Conservation (phyloP, 306 rosid genomes). For the Prosopis cineraria region DNA sequence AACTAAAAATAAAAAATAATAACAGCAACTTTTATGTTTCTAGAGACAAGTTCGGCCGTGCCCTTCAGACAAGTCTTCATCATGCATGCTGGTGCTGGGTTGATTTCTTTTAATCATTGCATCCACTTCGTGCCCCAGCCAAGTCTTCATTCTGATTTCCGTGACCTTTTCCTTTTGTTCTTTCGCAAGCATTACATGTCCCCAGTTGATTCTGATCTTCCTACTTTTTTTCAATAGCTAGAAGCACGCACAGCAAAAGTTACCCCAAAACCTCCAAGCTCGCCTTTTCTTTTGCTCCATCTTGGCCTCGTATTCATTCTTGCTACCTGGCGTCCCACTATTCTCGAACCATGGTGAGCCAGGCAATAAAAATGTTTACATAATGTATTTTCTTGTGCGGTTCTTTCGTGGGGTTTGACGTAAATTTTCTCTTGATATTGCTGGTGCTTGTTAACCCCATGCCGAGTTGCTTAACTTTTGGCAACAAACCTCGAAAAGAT, state of each 20-base stretch:
- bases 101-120: conserved; percentile 43
- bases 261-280: conserved; percentile 15
- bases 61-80: background rate
- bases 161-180: conserved; percentile 4
- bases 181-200: background rate
- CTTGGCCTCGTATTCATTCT: conserved; percentile 33
- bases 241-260: conserved; percentile 33
- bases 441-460: conserved; percentile 17
- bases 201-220: background rate
- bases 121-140: background rate
- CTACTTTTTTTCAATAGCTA: background rate
- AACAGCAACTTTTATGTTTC: background rate
- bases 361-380: background rate
- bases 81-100: conserved; percentile 25
- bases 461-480: conserved; percentile 15
- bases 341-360: background rate
- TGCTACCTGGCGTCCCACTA: background rate
- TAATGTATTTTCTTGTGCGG: background rate
- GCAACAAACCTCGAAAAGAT: conserved; percentile 23
- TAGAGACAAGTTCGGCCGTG: conserved; percentile 8
- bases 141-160: conserved; percentile 1
- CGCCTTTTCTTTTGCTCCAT: background rate
- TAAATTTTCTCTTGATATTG: background rate
- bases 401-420: background rate
- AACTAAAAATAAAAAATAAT: no score